These are phyloP conservation scores for Scortechinia acanthostroma DNA, from an alignment of 2,329 filamentous ascomycete genomes.

Conservation along the genomic window DNA sequence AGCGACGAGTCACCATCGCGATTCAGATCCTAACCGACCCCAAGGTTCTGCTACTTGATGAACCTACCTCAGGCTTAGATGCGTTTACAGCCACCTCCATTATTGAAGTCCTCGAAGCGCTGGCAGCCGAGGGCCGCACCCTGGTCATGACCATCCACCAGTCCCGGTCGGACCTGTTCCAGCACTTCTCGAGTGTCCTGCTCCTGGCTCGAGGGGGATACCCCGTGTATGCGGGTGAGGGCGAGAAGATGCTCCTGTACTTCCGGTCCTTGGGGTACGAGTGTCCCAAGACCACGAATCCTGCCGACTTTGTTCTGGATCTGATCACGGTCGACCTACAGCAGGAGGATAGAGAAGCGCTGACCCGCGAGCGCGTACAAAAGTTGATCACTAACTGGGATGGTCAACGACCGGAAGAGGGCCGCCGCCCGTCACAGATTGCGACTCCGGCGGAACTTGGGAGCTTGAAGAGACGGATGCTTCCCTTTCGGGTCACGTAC, in stretches of 20 bases:
- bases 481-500: constrained; percentile 54
- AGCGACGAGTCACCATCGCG: constrained; percentile 70
- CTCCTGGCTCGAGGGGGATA: constrained; percentile 65
- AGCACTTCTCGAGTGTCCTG: constrained; percentile 64
- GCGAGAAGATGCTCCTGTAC: constrained; percentile 56
- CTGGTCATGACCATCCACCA: constrained; percentile 75
- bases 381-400: constrained; percentile 53
- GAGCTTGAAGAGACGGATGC: constrained; percentile 54
- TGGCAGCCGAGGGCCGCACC: constrained; percentile 69
- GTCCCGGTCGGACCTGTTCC: constrained; percentile 66
- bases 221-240: constrained; percentile 60
- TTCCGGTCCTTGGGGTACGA: constrained; percentile 51
- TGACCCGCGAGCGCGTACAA: constrained; percentile 55
- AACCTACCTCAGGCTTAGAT: constrained; percentile 71
- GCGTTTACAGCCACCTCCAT: constrained; percentile 74
- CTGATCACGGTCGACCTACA: constrained; percentile 72
- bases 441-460: constrained; percentile 62
- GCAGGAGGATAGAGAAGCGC: constrained; percentile 50
- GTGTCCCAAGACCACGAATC: constrained; percentile 66
- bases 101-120: constrained; percentile 63
- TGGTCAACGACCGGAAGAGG: constrained; percentile 2
- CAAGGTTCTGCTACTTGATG: constrained; percentile 65
- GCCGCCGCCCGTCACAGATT: constrained; percentile 27
- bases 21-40: constrained; percentile 73
- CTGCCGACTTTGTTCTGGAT: constrained; percentile 72